phyloP scores from a whole-genome alignment of 352 stramenopile genomes.

The Aphanomyces invadans region DNA sequence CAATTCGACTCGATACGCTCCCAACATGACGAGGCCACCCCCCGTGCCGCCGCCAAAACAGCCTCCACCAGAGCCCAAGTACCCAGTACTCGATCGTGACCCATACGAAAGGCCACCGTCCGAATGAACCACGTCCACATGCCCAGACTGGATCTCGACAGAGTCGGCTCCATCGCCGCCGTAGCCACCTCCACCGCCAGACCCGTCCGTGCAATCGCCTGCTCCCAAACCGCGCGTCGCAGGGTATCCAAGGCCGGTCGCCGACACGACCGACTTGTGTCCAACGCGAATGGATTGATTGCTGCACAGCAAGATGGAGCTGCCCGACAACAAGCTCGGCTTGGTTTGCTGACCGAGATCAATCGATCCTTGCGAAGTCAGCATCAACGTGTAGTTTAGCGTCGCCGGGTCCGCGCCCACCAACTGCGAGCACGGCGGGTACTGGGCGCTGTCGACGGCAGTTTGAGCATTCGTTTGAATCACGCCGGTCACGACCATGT shows the following conservation, averaged over 20 bases:
- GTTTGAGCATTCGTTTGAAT: constrained; percentile 37
- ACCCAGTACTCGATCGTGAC: constrained; percentile 49
- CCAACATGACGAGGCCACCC: constrained; percentile 60
- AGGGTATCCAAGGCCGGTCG: constrained; percentile 51
- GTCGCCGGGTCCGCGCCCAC: neutral
- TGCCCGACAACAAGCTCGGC: constrained; percentile 32
- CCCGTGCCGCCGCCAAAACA: constrained; percentile 59
- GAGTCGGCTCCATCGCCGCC: constrained; percentile 64
- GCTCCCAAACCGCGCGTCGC: constrained; percentile 57
- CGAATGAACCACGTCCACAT: constrained; percentile 45
- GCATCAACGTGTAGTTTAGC: constrained; percentile 55
- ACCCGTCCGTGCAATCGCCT: constrained; percentile 45
- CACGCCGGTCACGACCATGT: constrained; percentile 33
- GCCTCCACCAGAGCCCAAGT: constrained; percentile 61
- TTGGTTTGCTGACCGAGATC: constrained; percentile 36
- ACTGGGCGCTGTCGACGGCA: constrained; percentile 42
- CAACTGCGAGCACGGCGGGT: constrained; percentile 31
- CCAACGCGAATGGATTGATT: constrained; percentile 41
- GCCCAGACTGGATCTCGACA: constrained; percentile 32
- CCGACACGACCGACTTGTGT: constrained; percentile 36
- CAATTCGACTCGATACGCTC: constrained; percentile 45
- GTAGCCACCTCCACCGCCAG: constrained; percentile 62
- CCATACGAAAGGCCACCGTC: constrained; percentile 59
- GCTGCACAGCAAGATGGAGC: constrained; percentile 55
- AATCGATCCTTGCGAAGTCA: constrained; percentile 48